A percentile compares a stretch with the other conserved stretches of the same genome.
Conservation (phyloP, 495 filamentous ascomycete genomes). For the Xylona heveae region DNA sequence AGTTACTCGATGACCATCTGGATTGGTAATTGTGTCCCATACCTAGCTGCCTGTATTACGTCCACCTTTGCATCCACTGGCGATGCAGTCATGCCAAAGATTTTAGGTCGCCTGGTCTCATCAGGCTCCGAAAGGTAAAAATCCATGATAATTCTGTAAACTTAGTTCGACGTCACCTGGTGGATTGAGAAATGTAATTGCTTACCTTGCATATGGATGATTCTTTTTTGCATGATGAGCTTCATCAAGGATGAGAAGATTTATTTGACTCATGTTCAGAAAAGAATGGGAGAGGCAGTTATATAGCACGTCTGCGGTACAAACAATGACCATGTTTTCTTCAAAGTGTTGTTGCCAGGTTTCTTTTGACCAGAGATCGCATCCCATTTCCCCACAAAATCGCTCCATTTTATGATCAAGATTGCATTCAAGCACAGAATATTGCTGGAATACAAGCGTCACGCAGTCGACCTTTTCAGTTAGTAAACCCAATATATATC, state of each 20-base stretch:
- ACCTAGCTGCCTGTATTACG: slow-evolving; percentile 43
- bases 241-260: slow-evolving; percentile 87
- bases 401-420: slow-evolving; percentile 61
- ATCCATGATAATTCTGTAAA: slow-evolving; percentile 56
- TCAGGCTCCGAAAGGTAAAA: slow-evolving; percentile 37
- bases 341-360: slow-evolving; percentile 47
- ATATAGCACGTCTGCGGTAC: slow-evolving; percentile 73
- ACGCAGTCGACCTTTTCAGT: slow-evolving; percentile 53
- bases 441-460: slow-evolving; percentile 78
- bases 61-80: slow-evolving; percentile 73
- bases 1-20: neutral
- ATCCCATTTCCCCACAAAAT: slow-evolving; percentile 54
- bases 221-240: slow-evolving; percentile 93
- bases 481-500: slow-evolving; percentile 3
- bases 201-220: slow-evolving; percentile 63
- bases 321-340: slow-evolving; percentile 74
- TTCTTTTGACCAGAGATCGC: slow-evolving; percentile 40
- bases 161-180: neutral
- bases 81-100: slow-evolving; percentile 96
- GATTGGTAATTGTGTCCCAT: slow-evolving; percentile 6
- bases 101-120: slow-evolving; percentile 37
- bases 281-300: slow-evolving; percentile 63
- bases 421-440: slow-evolving; percentile 62
- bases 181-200: neutral
- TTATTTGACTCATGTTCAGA: slow-evolving; percentile 66